phyloP scores from a whole-genome alignment of 1,284 basidiomycete species.

The Melampsora americana region DNA sequence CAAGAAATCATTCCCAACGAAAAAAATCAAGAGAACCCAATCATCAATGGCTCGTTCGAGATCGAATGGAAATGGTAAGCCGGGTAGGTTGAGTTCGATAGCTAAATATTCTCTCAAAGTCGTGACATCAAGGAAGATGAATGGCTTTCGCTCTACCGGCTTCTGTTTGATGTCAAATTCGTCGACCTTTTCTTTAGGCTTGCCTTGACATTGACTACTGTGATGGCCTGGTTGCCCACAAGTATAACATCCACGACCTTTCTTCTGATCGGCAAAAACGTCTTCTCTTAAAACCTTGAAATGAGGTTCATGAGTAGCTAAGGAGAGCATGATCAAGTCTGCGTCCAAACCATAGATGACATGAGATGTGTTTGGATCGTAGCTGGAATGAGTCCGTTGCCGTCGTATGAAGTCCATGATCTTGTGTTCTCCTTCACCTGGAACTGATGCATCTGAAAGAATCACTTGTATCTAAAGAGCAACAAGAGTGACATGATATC shows the following conservation, averaged over 20 bases:
- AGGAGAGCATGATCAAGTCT: constrained; percentile 96
- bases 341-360: constrained; percentile 99
- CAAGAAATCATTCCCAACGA: constrained; percentile 99
- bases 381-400: constrained; percentile 76
- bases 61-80: constrained; percentile 80
- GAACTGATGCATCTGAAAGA: constrained; percentile 94
- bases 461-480: constrained; percentile 76
- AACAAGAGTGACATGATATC: background rate
- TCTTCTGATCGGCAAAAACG: constrained; percentile 73
- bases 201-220: constrained; percentile 72
- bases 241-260: constrained; percentile 75
- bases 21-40: constrained; percentile 99
- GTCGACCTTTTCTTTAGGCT: constrained; percentile 53
- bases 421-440: constrained; percentile 99
- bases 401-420: constrained; percentile 98
- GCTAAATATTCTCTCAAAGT: constrained; percentile 95
- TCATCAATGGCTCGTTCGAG: constrained; percentile 97
- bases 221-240: constrained; percentile 94
- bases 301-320: constrained; percentile 96
- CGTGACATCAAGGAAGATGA: constrained; percentile 97
- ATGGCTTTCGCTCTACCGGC: constrained; percentile 83
- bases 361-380: constrained; percentile 92
- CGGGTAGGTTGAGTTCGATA: constrained; percentile 81
- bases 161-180: constrained; percentile 60
- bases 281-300: constrained; percentile 98